Evolutionary conservation across 805 yeast species (phyloP).

Genomic region (Yamadazyma ubonensis): DNA sequence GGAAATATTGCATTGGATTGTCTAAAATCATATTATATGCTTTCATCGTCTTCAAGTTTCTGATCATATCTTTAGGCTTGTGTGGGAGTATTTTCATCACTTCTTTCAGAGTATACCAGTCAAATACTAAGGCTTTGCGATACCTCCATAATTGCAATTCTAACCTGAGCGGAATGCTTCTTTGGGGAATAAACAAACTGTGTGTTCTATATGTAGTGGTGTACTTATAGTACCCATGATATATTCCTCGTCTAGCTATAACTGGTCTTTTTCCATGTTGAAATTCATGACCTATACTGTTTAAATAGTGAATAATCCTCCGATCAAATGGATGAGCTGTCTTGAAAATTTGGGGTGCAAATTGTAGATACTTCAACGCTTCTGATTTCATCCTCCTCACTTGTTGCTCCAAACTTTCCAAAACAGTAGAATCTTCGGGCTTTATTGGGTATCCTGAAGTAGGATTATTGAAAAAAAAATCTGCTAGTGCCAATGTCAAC

Average conservation of each 20-base stretch:
- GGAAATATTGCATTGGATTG: conserved; percentile 1
- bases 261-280: neutral
- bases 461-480: too few relatives aligned
- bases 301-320: conserved; percentile 42
- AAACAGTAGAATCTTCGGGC: too few relatives aligned
- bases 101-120: neutral
- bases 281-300: conserved; percentile 38
- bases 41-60: conserved; percentile 1
- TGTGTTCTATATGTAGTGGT: neutral
- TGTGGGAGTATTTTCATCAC: neutral
- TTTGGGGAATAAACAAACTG: neutral
- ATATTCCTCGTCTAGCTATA: neutral
- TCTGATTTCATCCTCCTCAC: neutral
- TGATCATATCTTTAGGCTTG: neutral
- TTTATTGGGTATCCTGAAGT: too few relatives aligned
- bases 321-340: conserved; percentile 40
- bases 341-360: conserved; percentile 56
- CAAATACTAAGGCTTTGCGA: neutral
- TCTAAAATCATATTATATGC: neutral
- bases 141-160: neutral
- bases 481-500: too few relatives aligned
- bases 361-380: conserved; percentile 34
- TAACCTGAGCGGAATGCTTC: neutral
- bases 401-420: neutral
- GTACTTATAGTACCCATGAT: neutral